Percentiles rank a stretch among this genome's conserved stretches.
phyloP scores from a whole-genome alignment of 2,329 filamentous ascomycete genomes.

The Nothomitra cinnamomea region DNA sequence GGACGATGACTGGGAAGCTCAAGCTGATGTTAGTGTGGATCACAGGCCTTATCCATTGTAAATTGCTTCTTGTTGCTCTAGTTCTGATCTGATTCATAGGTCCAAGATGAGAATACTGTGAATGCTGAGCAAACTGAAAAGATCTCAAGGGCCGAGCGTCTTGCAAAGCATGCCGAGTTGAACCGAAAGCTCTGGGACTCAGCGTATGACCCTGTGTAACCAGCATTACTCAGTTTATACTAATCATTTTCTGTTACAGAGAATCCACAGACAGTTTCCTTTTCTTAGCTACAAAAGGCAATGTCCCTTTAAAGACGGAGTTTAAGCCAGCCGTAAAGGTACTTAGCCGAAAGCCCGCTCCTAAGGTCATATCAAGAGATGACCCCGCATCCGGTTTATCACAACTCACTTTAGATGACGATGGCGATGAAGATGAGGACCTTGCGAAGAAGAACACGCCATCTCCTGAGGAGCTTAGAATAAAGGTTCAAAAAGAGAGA shows the following conservation, averaged over 20 bases:
- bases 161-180: slow-evolving; percentile 63
- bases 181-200: slow-evolving; percentile 81
- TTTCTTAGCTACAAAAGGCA: slow-evolving; percentile 50
- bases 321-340: slow-evolving; percentile 76
- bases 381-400: slow-evolving; percentile 25
- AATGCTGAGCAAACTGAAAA: slow-evolving; percentile 20
- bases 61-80: slow-evolving; percentile 19
- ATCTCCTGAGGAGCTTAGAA: slow-evolving; percentile 59
- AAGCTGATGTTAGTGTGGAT: slow-evolving; percentile 44
- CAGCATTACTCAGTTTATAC: neutral
- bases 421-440: slow-evolving; percentile 50
- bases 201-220: slow-evolving; percentile 19
- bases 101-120: slow-evolving; percentile 21
- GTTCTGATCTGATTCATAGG: slow-evolving; percentile 21
- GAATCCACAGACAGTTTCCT: slow-evolving; percentile 60
- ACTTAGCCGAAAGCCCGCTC: slow-evolving; percentile 62
- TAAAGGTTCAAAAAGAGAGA: slow-evolving; percentile 59
- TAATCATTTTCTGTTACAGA: slow-evolving; percentile 23
- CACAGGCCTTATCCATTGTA: slow-evolving; percentile 8
- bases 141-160: slow-evolving; percentile 56
- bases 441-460: slow-evolving; percentile 41
- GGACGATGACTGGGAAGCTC: slow-evolving; percentile 79
- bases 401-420: slow-evolving; percentile 31
- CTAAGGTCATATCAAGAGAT: slow-evolving; percentile 39
- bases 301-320: slow-evolving; percentile 46